phyloP scores from a whole-genome alignment of 441 rosid species.

The Populus hybrid region DNA sequence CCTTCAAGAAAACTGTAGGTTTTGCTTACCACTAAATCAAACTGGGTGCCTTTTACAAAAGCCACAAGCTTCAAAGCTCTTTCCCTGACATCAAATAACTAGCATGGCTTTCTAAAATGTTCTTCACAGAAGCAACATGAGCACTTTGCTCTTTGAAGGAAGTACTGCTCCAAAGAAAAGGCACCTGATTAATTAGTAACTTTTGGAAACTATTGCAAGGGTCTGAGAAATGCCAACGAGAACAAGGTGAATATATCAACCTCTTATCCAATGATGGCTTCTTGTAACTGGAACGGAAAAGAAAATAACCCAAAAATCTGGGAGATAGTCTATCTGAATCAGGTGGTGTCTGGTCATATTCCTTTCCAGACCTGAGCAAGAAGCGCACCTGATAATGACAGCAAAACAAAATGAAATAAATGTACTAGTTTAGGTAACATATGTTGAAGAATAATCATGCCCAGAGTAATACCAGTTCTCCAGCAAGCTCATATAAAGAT shows the following conservation, averaged over 20 bases:
- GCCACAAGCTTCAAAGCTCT: slow-evolving; percentile 98
- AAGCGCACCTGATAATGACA: slow-evolving; percentile 76
- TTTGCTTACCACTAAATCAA: slow-evolving; percentile 90
- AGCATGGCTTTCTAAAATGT: slow-evolving; percentile 92
- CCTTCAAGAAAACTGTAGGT: background rate
- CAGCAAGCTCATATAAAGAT: slow-evolving; percentile 96
- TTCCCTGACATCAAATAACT: slow-evolving; percentile 96
- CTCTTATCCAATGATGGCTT: slow-evolving; percentile 76
- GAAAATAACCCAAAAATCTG: slow-evolving; percentile 82
- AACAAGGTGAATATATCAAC: slow-evolving; percentile 34
- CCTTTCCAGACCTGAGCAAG: slow-evolving; percentile 96
- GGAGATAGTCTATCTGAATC: slow-evolving; percentile 84
- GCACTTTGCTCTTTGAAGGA: slow-evolving; percentile 90
- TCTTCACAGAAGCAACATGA: slow-evolving; percentile 85
- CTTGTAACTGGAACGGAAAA: slow-evolving; percentile 73
- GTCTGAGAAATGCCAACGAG: slow-evolving; percentile 11
- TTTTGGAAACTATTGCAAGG: slow-evolving; percentile 5
- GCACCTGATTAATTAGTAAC: slow-evolving; percentile 8
- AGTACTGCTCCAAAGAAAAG: slow-evolving; percentile 45
- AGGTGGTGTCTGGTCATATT: slow-evolving; percentile 67
- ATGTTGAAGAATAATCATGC: slow-evolving; percentile 19
- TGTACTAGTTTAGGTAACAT: slow-evolving; percentile 12
- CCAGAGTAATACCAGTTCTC: slow-evolving; percentile 73
- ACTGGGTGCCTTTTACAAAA: slow-evolving; percentile 98
- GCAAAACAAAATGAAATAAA: slow-evolving; percentile 10